Conservation (phyloP, 2,329 filamentous ascomycete species). For the Gyromitra esculenta region DNA sequence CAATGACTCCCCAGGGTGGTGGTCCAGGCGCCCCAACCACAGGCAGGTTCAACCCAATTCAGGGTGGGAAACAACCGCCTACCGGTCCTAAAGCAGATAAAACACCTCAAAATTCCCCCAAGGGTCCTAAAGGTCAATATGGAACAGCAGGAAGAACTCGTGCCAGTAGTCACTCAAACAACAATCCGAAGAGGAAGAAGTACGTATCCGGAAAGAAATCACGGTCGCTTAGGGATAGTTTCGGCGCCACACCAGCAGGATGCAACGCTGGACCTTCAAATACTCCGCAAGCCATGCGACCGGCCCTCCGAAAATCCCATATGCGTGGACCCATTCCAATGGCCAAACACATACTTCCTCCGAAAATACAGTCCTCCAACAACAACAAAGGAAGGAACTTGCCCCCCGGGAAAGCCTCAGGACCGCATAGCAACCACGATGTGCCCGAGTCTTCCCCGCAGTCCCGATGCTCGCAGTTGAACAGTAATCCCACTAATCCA, state of each 20-base stretch:
- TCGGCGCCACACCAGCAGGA: slow-evolving; percentile 5
- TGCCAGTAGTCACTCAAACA: slow-evolving; percentile 12
- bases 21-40: slow-evolving; percentile 13
- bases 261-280: slow-evolving; percentile 28
- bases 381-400: slow-evolving; percentile 9
- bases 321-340: slow-evolving; percentile 17
- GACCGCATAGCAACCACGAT: slow-evolving; percentile 1
- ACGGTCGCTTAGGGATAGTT: slow-evolving; percentile 16
- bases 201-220: slow-evolving; percentile 37
- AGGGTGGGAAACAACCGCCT: slow-evolving; percentile 34
- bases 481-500: slow-evolving; percentile 5
- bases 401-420: neutral
- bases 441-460: neutral
- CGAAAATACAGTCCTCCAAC: slow-evolving; percentile 11
- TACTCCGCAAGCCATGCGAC: slow-evolving; percentile 8
- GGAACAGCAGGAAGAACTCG: slow-evolving; percentile 4
- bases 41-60: slow-evolving; percentile 7
- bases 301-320: slow-evolving; percentile 17
- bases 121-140: slow-evolving; percentile 19
- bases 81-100: slow-evolving; percentile 25
- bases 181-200: slow-evolving; percentile 31
- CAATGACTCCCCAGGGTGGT: slow-evolving; percentile 36
- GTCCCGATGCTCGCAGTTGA: neutral
- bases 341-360: neutral
- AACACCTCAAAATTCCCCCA: slow-evolving; percentile 33